A percentile compares a stretch with the other conserved stretches of the same genome.
Conservation (phyloP, 192 early-diverging fungal species). For the Umbelopsis ramanniana region DNA sequence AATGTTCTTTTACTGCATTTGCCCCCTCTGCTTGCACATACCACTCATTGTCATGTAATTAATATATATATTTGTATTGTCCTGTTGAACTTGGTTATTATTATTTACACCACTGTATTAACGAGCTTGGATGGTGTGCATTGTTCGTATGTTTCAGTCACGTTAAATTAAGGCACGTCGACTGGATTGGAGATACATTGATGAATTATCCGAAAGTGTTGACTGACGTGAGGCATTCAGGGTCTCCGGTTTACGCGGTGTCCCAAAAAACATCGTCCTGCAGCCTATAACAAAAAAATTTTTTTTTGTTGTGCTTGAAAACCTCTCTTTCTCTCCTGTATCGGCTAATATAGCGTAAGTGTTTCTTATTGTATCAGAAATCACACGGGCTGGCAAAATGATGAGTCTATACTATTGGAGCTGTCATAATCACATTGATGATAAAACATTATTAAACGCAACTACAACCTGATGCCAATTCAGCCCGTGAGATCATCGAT, state of each 20-base stretch:
- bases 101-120: too few relatives aligned
- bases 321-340: background rate
- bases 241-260: too few relatives aligned
- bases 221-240: too few relatives aligned
- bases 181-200: too few relatives aligned
- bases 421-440: constrained; percentile 16
- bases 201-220: too few relatives aligned
- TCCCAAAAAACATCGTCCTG: too few relatives aligned
- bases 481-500: background rate
- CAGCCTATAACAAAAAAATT: too few relatives aligned
- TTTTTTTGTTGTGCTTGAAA: too few relatives aligned
- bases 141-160: background rate
- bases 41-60: constrained; percentile 19
- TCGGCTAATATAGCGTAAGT: background rate
- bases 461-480: constrained; percentile 20
- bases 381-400: background rate
- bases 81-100: background rate
- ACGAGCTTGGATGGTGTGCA: too few relatives aligned
- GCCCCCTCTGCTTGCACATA: constrained; percentile 1
- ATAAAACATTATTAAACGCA: constrained; percentile 15
- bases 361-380: background rate
- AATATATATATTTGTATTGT: constrained; percentile 17
- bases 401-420: constrained; percentile 22
- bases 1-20: background rate
- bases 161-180: background rate